Conservation (phyloP, 2,329 filamentous ascomycete species). For the Madurella mycetomatis region DNA sequence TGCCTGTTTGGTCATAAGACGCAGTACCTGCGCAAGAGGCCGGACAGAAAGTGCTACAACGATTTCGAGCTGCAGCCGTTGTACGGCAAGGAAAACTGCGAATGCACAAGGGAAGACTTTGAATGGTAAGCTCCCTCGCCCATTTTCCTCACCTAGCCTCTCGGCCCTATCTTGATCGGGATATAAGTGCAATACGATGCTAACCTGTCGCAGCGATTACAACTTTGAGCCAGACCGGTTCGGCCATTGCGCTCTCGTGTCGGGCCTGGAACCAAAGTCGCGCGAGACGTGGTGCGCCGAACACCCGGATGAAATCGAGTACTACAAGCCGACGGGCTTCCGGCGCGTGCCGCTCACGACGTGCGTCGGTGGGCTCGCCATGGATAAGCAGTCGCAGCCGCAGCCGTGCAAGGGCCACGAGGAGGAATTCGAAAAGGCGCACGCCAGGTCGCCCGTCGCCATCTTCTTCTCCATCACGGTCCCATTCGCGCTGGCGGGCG, state of each 20-base stretch:
- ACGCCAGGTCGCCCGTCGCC: conserved; percentile 64
- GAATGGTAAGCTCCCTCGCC: conserved; percentile 66
- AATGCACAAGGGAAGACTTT: conserved; percentile 78
- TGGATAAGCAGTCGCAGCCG: conserved; percentile 61
- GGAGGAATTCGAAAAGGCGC: conserved; percentile 65
- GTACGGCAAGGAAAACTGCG: conserved; percentile 72
- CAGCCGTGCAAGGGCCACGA: conserved; percentile 74
- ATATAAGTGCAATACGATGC: conserved; percentile 22
- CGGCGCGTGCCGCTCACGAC: conserved; percentile 86
- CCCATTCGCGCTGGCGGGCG: conserved; percentile 66
- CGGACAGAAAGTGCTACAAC: conserved; percentile 76
- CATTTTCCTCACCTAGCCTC: not conserved
- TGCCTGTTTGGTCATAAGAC: conserved; percentile 92
- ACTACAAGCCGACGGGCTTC: conserved; percentile 81
- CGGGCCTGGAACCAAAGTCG: conserved; percentile 60
- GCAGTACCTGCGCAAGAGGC: conserved; percentile 85
- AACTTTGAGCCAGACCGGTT: conserved; percentile 81
- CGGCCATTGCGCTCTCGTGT: conserved; percentile 71
- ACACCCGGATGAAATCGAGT: conserved; percentile 68
- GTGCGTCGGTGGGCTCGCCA: conserved; percentile 69
- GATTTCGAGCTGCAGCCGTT: conserved; percentile 65
- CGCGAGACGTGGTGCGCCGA: conserved; percentile 48
- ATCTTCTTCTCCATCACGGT: conserved; percentile 83
- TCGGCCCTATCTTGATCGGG: not conserved
- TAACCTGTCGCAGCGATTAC: conserved; percentile 62